phyloP scores from a whole-genome alignment of 306 rosid genomes.

The Prunus kanzakura region DNA sequence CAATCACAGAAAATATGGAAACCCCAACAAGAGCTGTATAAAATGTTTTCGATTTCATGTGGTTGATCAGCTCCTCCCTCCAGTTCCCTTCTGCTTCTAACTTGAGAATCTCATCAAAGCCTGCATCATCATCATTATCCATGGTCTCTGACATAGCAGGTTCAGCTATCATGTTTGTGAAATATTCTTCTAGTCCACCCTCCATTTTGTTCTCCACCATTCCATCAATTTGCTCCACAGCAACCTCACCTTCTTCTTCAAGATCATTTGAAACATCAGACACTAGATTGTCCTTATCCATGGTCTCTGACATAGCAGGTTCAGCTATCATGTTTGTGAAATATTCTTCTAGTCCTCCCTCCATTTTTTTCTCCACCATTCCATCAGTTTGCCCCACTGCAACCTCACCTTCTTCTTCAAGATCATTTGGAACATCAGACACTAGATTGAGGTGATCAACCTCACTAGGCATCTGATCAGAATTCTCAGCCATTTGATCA shows the following conservation, averaged over 20 bases:
- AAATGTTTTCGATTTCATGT: slow-evolving; percentile 3
- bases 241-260: slow-evolving; percentile 5
- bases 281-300: not conserved
- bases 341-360: not conserved
- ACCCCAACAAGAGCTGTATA: slow-evolving; percentile 20
- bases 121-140: not conserved
- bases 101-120: not conserved
- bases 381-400: slow-evolving; percentile 1
- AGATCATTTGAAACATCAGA: slow-evolving; percentile 2
- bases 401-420: slow-evolving; percentile 6
- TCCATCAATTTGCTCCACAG: slow-evolving; percentile 4
- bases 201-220: slow-evolving; percentile 16
- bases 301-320: not conserved
- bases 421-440: slow-evolving; percentile 1
- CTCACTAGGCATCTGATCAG: not conserved
- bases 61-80: slow-evolving; percentile 12
- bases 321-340: slow-evolving; percentile 5
- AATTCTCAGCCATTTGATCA: slow-evolving; percentile 1
- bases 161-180: slow-evolving; percentile 6
- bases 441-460: not conserved
- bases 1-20: slow-evolving; percentile 6
- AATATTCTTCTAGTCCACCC: not conserved
- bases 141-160: not conserved
- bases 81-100: not conserved
- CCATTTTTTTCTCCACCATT: slow-evolving; percentile 17